Evolutionary conservation across 495 filamentous ascomycete genomes (phyloP), one percentile per base, ranked within the genome.

Genomic region (Staphylotrichum longicolle): DNA sequence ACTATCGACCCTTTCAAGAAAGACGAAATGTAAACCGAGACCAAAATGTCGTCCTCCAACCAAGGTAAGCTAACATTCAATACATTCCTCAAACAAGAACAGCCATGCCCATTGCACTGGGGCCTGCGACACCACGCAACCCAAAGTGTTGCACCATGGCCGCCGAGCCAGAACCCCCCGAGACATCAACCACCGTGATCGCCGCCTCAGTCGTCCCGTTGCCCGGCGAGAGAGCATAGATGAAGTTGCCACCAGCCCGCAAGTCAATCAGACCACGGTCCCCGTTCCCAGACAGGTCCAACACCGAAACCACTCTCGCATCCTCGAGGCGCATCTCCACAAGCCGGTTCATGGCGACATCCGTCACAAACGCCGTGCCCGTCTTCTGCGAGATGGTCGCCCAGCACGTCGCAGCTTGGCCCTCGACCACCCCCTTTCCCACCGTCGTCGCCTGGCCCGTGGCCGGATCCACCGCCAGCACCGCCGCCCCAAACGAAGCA

Each of bases 401-500:
- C 84, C 83, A 86, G 69, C 84, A 86, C 0, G 83, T 85, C 2
- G 83, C 83, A 30, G 55, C 68, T 68, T 86, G 83, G 50, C 68
- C 79, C 0, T 61, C 54, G 49, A 87, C 73, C 14, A 59, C 55
- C 14, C 61, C 60, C 54, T 66, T 72, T 47, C 50, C 64, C n/a
- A 63, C 60, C 32, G 76, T 68, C 0, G 49, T 37, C 1, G 74
- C 71, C 15, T n/a, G 12, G n/a, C 41, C 34, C n/a, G 35, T 15
- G 7, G 14, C 20, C 7, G 44, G 35, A 40, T 61, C 57, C 1
- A 56, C 14, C 14, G 49, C n/a, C 32, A 87, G 70, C 15, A 81
- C 70, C 0, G 70, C 75, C 0, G 71, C 77, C 33, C 85, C 85
- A 46, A 87, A 82, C 0, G 77, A 77, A 3, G 83, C 79, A 58